A percentile compares a stretch with the other conserved stretches of the same genome.
Conservation (phyloP, 2,329 filamentous ascomycete genomes). For the Periconia macrospinosa region DNA sequence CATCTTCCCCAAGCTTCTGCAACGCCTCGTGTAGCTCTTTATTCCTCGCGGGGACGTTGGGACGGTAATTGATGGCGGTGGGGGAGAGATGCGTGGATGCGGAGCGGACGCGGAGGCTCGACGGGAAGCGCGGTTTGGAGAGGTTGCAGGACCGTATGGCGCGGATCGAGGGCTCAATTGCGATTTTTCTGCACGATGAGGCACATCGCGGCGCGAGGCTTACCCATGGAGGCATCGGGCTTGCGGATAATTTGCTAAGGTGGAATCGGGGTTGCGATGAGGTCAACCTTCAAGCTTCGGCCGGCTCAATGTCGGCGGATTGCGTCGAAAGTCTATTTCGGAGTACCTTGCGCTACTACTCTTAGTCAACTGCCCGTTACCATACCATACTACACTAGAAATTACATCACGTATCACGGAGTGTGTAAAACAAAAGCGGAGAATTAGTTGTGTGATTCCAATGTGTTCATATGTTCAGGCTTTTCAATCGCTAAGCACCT, state of each 20-base stretch:
- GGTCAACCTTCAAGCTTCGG: conserved; percentile 18
- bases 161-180: conserved; percentile 27
- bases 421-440: neutral
- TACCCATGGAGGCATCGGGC: conserved; percentile 48
- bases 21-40: conserved; percentile 63
- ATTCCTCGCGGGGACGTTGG: conserved; percentile 55
- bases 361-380: too few species aligned
- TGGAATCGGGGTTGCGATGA: conserved; percentile 18
- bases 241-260: conserved; percentile 28
- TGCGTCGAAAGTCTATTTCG: neutral
- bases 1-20: conserved; percentile 61
- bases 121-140: conserved; percentile 9
- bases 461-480: conserved; percentile 4
- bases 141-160: conserved; percentile 31
- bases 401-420: too few species aligned
- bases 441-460: conserved; percentile 21
- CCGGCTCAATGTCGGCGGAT: conserved; percentile 20
- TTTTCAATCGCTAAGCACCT: conserved; percentile 15
- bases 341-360: too few species aligned
- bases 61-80: conserved; percentile 57
- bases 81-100: conserved; percentile 51
- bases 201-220: conserved; percentile 37
- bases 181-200: conserved; percentile 24
- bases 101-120: conserved; percentile 29
- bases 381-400: too few species aligned